Conservation (phyloP, 129 eudicot genomes). For the Flaveria bidentis region DNA sequence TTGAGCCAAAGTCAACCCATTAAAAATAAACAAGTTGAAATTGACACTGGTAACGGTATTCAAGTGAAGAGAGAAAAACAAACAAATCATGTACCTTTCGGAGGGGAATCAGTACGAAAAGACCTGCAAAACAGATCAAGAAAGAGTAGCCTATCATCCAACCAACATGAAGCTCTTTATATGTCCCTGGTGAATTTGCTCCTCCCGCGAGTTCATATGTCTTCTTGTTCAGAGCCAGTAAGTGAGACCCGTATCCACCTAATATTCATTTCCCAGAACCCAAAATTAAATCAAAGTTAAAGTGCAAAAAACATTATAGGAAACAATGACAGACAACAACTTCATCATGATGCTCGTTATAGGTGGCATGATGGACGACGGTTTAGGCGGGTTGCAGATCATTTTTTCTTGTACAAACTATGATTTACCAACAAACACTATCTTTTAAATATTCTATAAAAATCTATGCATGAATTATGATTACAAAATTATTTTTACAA, state of each 20-base stretch:
- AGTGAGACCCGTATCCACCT: slow-evolving; percentile 82
- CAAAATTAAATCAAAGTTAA: slow-evolving; percentile 1
- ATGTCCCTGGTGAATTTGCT: slow-evolving; percentile 50
- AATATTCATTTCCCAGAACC: not conserved
- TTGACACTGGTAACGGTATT: not conserved
- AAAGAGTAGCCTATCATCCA: slow-evolving; percentile 73
- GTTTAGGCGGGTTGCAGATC: not conserved
- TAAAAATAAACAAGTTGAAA: too few relatives aligned
- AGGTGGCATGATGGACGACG: not conserved
- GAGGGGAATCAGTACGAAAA: slow-evolving; percentile 73
- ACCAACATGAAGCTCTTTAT: slow-evolving; percentile 69
- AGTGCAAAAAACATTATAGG: not conserved
- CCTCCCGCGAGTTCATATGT: slow-evolving; percentile 70
- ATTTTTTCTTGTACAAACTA: not conserved
- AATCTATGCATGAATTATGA: not conserved
- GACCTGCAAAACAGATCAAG: slow-evolving; percentile 70
- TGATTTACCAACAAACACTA: not conserved
- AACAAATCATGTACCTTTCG: slow-evolving; percentile 51
- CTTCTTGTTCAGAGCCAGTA: slow-evolving; percentile 65
- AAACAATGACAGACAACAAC: not conserved
- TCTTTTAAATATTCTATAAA: not conserved
- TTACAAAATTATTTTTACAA: not conserved
- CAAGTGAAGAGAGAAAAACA: not conserved
- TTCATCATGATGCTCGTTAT: not conserved
- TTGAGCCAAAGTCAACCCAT: too few relatives aligned